Evolutionary conservation across 169 alveolate genomes (phyloP), one percentile per base, ranked within the genome.

Genomic region (Plasmodium falciparum): DNA sequence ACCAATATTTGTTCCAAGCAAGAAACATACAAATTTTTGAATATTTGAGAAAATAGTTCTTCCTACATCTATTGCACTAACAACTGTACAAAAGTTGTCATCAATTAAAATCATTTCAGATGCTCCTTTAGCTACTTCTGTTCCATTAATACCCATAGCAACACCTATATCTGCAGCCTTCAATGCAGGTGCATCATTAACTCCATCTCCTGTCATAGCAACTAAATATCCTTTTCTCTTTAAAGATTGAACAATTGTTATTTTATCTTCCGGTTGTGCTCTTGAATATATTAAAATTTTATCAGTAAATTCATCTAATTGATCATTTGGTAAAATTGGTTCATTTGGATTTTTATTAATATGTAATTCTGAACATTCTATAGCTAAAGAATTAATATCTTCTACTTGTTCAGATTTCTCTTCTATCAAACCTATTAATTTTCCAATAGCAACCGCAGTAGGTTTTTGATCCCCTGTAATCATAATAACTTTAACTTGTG

Each of bases 101-200:
- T 99, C 99, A 13, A 99, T 98, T 45, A 99, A 94, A 66, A 98
- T 97, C 99, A 99, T 99, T 93, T 99, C 99, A 3, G 99, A 95
- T 0, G 99, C 99, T 88, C 98, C 99, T 93, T 99, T 99, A 7
- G 99, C 99, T 11, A 99, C 99, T 95, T 99, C 99, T 12, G 99
- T 98, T 50, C 99, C 99, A 17, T 99, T 93, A 17, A 98, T 97
- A 33, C 99, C 99, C 99, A 99, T 98, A 49, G 99, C 98, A 39
- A 99, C 96, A 39, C 99, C 99, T 66, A 99, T 98, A 78, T 97
- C 98, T 24, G 99, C 99, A 95, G 97, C 97, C 94, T 98, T 98
- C 62, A 99, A 89, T 5, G 99, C 99, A 4, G 99, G 99, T 11
- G 99, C 99, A 88, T 99, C 99, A 93, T 99, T 99, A 47, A 98